A percentile compares a stretch with the other conserved stretches of the same genome.
Evolutionary conservation across 1,284 basidiomycete genomes (phyloP).

Genomic region (Volvariella surrecta): DNA sequence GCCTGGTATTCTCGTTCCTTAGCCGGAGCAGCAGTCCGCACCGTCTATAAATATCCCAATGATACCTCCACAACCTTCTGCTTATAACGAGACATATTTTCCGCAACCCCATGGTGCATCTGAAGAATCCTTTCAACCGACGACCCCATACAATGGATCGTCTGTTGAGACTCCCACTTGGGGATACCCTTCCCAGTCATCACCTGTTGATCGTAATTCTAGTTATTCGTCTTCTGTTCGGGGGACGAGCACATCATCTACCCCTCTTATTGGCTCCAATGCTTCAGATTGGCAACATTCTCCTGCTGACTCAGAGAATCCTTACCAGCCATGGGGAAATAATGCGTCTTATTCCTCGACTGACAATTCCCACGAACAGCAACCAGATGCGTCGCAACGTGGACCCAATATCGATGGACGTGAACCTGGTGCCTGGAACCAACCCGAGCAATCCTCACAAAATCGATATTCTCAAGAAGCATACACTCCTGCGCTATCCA

Average conservation of each 20-base stretch:
- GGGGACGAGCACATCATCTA: conserved; percentile 18
- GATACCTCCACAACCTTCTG: conserved; percentile 1
- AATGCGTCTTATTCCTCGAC: conserved; percentile 21
- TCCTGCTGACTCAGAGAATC: conserved; percentile 17
- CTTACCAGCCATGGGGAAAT: conserved; percentile 26
- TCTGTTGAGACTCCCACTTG: conserved; percentile 28
- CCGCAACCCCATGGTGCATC: neutral
- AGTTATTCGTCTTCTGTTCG: conserved; percentile 43
- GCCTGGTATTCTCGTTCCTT: neutral
- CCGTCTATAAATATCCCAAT: neutral
- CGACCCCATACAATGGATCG: conserved; percentile 5
- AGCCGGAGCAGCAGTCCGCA: neutral
- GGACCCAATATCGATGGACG: conserved; percentile 19
- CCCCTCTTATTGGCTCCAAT: conserved; percentile 10
- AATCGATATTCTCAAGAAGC: conserved; percentile 3
- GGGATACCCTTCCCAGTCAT: conserved; percentile 38
- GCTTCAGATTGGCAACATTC: conserved; percentile 14
- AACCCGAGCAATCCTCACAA: conserved; percentile 10
- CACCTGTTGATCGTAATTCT: conserved; percentile 41
- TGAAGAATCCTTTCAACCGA: conserved; percentile 4
- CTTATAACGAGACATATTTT: conserved; percentile 5
- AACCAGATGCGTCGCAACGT: conserved; percentile 25
- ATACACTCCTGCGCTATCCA: conserved; percentile 13
- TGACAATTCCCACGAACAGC: conserved; percentile 17
- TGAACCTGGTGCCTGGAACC: conserved; percentile 21